Evolutionary conservation across 331 rosid species (phyloP), one percentile per base, ranked within the genome.

Genomic region (Cucumis variabilis): DNA sequence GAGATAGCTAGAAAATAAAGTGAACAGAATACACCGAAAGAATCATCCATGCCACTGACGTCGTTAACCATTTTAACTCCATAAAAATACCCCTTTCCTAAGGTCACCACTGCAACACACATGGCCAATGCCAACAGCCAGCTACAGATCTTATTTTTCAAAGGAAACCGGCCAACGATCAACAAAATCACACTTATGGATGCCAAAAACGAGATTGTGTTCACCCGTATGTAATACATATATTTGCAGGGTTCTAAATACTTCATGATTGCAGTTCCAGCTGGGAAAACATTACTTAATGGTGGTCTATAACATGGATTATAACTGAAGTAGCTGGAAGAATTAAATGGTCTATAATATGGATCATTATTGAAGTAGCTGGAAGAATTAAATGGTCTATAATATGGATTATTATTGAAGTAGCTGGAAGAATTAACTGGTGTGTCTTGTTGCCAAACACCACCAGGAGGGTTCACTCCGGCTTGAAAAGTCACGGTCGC

Each of bases 361-460:
- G 44, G 44, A 37, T 5, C 7, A 37, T 37, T 4, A 37, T 2
- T 5, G 44, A 37, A 37, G 44, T 37, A 37, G 44, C 44, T 37
- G 7, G 44, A 37, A 37, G 44, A 37, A 37, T 37, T 37, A 37
- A 37, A 37, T 4, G 44, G 7, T 37, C 44, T 37, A 37, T 37
- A 37, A 37, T 37, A 37, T 37, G 44, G 44, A 37, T 37, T 7
- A 37, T 37, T 37, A 37, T 37, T 37, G 44, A 37, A 37, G 44
- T 37, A 37, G 44, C 14, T 15, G 20, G 6, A 55, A 14, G 17
- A 58, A 4, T 58, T 58, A 20, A 15, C 16, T 58, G 1, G 8
- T 3, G 65, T 58, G 23, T 58, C 69, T 81, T 58, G 70, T 62
- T 82, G 86, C 86, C 86, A 82, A 82, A 82, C 86, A 5, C 86